These are phyloP conservation scores for Chaetomium tenue DNA, from an alignment of 495 filamentous ascomycete species.

Conservation along the genomic window DNA sequence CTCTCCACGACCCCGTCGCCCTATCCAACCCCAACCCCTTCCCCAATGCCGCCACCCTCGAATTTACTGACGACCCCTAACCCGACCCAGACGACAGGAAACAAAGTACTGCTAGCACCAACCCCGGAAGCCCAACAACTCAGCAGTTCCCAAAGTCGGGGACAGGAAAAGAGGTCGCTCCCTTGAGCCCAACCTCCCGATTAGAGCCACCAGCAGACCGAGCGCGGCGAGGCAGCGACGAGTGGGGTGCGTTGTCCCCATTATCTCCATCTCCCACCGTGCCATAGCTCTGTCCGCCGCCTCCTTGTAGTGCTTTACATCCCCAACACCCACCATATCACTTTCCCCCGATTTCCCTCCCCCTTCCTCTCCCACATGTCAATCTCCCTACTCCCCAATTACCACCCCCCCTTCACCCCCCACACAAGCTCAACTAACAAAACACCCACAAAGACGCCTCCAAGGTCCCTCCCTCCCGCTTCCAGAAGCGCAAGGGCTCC, in stretches of 20 bases:
- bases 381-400: not conserved
- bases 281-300: too few species aligned
- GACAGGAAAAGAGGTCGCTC: not conserved
- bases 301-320: too few species aligned
- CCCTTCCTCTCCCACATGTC: not conserved
- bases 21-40: too few species aligned
- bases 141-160: not conserved
- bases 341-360: not conserved
- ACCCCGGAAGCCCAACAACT: slow-evolving; percentile 12
- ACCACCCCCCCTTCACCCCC: not conserved
- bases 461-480: slow-evolving; percentile 60
- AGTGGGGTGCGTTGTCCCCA: slow-evolving; percentile 42
- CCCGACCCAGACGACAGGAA: slow-evolving; percentile 14
- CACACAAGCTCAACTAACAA: not conserved
- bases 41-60: not conserved
- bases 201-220: not conserved
- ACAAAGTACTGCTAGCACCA: slow-evolving; percentile 8
- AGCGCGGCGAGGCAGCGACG: slow-evolving; percentile 33
- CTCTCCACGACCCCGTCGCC: not conserved
- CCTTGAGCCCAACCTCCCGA: not conserved
- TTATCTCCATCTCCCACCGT: not conserved
- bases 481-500: slow-evolving; percentile 63
- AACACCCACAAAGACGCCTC: slow-evolving; percentile 47
- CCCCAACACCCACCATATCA: not conserved
- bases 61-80: not conserved